These are phyloP conservation scores for Xylaria palmicola DNA, from an alignment of 495 filamentous ascomycete genomes.

Conservation along the genomic window DNA sequence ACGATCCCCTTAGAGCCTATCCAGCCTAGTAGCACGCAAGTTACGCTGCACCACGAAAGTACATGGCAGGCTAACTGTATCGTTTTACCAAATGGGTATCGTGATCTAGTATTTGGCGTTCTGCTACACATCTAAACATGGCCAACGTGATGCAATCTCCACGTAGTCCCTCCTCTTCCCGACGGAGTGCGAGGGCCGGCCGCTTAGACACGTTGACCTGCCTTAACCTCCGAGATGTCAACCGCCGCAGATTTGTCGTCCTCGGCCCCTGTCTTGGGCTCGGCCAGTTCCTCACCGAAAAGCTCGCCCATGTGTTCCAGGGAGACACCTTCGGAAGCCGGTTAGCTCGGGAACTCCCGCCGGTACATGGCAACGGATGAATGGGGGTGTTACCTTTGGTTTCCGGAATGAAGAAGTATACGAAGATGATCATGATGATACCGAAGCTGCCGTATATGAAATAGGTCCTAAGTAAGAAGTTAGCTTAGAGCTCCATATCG, in stretches of 20 bases:
- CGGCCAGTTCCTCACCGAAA: slow-evolving; percentile 10
- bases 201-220: slow-evolving; percentile 6
- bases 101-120: neutral
- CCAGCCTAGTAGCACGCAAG: neutral
- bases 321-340: slow-evolving; percentile 27
- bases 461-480: slow-evolving; percentile 38
- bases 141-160: neutral
- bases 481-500: slow-evolving; percentile 5
- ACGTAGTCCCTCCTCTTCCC: neutral
- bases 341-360: slow-evolving; percentile 25
- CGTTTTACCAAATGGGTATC: slow-evolving; percentile 1
- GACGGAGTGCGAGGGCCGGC: neutral
- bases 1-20: neutral
- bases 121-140: neutral
- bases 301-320: slow-evolving; percentile 19
- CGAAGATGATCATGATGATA: slow-evolving; percentile 64
- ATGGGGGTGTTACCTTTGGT: slow-evolving; percentile 61
- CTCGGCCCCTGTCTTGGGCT: neutral
- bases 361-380: slow-evolving; percentile 40
- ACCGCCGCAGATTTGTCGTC: slow-evolving; percentile 4
- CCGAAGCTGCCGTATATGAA: slow-evolving; percentile 62
- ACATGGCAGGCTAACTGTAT: neutral
- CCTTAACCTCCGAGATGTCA: neutral
- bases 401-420: slow-evolving; percentile 72
- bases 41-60: neutral